phyloP scores from a whole-genome alignment of 164 flowering plant genomes.

The Cinnamomum micranthum region DNA sequence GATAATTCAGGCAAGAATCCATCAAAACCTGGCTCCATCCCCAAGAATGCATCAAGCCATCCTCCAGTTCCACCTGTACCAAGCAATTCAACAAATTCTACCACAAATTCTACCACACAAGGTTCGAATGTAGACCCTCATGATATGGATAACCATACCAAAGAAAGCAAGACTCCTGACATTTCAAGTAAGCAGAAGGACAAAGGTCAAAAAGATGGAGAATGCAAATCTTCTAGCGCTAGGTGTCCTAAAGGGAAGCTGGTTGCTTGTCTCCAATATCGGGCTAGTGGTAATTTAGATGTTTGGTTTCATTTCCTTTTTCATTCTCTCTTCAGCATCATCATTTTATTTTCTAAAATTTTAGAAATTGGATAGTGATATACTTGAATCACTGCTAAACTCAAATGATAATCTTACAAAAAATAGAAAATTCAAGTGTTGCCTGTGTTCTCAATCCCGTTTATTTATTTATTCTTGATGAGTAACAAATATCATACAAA shows the following conservation, averaged over 20 bases:
- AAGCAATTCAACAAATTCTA: neutral
- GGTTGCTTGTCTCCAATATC: constrained; percentile 29
- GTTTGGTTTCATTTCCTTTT: neutral
- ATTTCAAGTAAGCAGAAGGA: neutral
- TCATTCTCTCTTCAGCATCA: no score
- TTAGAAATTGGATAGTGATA: neutral
- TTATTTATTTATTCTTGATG: neutral
- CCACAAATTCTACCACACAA: no score
- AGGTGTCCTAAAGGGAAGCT: constrained; percentile 21
- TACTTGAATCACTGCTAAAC: no score
- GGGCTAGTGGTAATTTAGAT: constrained; percentile 20
- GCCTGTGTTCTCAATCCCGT: no score
- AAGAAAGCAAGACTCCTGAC: no score
- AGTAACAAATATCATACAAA: no score
- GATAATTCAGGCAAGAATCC: neutral
- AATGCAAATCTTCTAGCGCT: constrained; percentile 16
- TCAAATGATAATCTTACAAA: no score
- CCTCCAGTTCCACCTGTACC: neutral
- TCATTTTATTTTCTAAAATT: no score
- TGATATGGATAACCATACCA: no score
- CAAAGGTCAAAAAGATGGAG: constrained; percentile 2
- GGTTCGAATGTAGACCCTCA: neutral
- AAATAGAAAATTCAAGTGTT: no score
- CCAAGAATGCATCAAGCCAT: neutral
- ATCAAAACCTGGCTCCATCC: neutral